Base-by-base conservation (phyloP, 768 basidiomycete genomes). In the Kwoniella europaea region DNA sequence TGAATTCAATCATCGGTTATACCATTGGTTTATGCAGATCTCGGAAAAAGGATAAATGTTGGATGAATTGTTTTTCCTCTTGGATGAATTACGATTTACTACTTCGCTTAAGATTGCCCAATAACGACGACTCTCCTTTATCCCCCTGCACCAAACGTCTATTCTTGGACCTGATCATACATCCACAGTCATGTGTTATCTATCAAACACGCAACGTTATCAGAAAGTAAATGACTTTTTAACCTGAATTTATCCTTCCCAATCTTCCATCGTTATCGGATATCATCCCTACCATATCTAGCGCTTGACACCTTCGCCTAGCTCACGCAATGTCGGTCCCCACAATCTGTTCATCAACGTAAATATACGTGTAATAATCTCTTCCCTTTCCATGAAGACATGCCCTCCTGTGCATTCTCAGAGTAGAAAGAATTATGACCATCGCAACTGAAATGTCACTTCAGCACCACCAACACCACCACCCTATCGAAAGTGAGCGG, bases 391-490 rank as follows among this genome's bases (percentile, higher is more conserved):
- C 46, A 50, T 18, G 18, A 50, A 50, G 18, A 15, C 46, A 13
- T 18, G 46, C 18, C 46, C 18, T 50, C 18, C 13, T 15, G 46
- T 16, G 46, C 12, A 50, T 50, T 50, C 13, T 16, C 46, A 50
- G 10, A 50, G 18, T 50, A 50, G 46, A 50, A 50, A 50, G 46
- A 50, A 50, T 13, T 4, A 50, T 50, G 55, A 57, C 55, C 20
- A 22, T 24, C 3, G 35, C 63, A 54, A 64, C 9, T 18, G 29
- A 64, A 13, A 64, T 54, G 63, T 64, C 63, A 35, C 62, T 63
- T n/a, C 43, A 52, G 18, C 44, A 63, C 42, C 20, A 50, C 18
- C 43, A 15, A 43, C 10, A 18, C n/a, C 60, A 22, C 43, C 10
- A 18, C n/a, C 42, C 27, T n/a, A 27, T 67, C n/a, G 57, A 67